Percentiles rank a stretch among this genome's conserved stretches.
Conservation (phyloP, 257 asterid genomes). For the Forsythia suspensa region DNA sequence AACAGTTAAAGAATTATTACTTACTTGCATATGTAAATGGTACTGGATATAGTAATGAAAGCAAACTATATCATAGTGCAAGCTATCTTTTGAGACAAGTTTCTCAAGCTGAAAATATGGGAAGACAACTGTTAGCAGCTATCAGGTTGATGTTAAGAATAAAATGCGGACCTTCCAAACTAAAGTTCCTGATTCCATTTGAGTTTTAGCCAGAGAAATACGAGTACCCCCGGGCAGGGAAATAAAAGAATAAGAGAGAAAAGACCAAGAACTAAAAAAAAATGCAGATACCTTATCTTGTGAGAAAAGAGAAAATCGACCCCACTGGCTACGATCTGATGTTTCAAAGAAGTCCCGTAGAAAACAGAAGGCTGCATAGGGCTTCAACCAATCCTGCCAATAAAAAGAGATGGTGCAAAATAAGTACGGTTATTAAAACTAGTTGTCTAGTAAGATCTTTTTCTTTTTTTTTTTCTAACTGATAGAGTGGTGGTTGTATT, state of each 20-base stretch:
- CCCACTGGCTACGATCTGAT: conserved; percentile 98
- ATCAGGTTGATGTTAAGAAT: neutral
- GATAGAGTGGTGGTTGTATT: neutral
- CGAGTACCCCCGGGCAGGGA: neutral
- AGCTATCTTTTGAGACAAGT: conserved; percentile 68
- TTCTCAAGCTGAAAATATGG: conserved; percentile 81
- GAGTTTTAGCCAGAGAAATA: neutral
- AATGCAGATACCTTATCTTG: conserved; percentile 57
- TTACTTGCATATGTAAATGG: conserved; percentile 82
- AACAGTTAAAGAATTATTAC: conserved; percentile 23
- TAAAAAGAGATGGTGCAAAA: conserved; percentile 10
- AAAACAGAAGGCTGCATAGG: conserved; percentile 96
- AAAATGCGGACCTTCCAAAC: conserved; percentile 4
- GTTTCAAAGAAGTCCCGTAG: conserved; percentile 95
- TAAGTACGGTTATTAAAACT: neutral
- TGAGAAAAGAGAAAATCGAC: conserved; percentile 73
- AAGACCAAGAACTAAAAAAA: neutral
- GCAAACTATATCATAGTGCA: conserved; percentile 67
- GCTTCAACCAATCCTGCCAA: conserved; percentile 87
- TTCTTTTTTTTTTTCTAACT: neutral
- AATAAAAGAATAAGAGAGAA: neutral
- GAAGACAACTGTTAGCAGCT: conserved; percentile 19
- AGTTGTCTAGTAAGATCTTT: neutral
- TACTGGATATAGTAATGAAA: conserved; percentile 91
- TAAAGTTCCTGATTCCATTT: neutral